Evolutionary conservation across 2,329 filamentous ascomycete genomes (phyloP).

Genomic region (Fusarium duplospermum): DNA sequence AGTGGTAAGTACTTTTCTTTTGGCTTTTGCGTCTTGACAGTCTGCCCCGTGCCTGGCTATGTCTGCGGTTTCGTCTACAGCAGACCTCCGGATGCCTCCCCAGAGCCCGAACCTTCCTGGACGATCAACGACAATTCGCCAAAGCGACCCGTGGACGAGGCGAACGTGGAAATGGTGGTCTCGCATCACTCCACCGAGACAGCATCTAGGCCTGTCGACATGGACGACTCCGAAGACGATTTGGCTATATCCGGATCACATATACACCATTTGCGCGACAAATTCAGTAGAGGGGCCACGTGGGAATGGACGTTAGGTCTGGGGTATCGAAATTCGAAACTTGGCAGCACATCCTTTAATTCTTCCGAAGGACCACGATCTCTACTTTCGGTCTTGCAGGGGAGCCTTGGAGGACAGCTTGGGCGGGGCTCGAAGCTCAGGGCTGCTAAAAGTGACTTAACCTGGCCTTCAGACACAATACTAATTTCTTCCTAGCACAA

Average conservation of each 20-base stretch:
- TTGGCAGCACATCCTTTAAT: not conserved
- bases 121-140: not conserved
- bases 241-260: not conserved
- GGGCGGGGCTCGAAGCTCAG: conserved; percentile 33
- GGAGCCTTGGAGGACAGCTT: conserved; percentile 14
- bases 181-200: not conserved
- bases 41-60: conserved; percentile 1
- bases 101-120: not conserved
- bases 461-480: conserved; percentile 13
- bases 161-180: not conserved
- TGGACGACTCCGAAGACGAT: not conserved
- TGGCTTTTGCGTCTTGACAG: conserved; percentile 5
- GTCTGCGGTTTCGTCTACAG: not conserved
- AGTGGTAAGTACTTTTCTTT: conserved; percentile 52
- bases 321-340: not conserved
- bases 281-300: not conserved
- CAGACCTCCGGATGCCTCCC: not conserved
- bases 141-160: not conserved
- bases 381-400: not conserved
- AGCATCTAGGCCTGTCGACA: not conserved
- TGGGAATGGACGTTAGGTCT: not conserved
- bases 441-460: conserved; percentile 24
- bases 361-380: not conserved
- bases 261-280: not conserved
- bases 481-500: conserved; percentile 43